Conservation (phyloP, 1,139 yeast genomes). For the Spathaspora sp. region DNA sequence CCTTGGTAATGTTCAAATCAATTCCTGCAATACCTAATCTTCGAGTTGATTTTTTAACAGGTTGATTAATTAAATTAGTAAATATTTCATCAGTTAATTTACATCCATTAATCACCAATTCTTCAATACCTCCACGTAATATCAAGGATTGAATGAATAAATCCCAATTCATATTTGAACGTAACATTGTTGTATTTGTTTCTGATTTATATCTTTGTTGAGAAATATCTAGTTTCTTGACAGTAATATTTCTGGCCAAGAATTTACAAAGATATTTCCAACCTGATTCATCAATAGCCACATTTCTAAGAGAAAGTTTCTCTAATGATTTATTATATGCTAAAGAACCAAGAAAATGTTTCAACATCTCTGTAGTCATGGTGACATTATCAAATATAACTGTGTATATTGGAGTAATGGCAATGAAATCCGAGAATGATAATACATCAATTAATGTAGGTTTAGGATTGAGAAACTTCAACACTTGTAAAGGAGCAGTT, state of each 20-base stretch:
- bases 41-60: slow-evolving; percentile 55
- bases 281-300: slow-evolving; percentile 65
- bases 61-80: slow-evolving; percentile 48
- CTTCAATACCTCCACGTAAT: slow-evolving; percentile 73
- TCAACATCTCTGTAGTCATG: slow-evolving; percentile 77
- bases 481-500: slow-evolving; percentile 68
- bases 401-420: slow-evolving; percentile 78
- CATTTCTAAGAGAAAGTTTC: slow-evolving; percentile 76
- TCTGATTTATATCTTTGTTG: slow-evolving; percentile 67
- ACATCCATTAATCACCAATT: slow-evolving; percentile 80
- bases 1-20: slow-evolving; percentile 58
- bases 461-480: slow-evolving; percentile 81
- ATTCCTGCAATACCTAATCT: slow-evolving; percentile 78
- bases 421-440: slow-evolving; percentile 83
- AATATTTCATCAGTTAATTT: slow-evolving; percentile 56
- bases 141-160: slow-evolving; percentile 60
- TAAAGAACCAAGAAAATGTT: slow-evolving; percentile 63
- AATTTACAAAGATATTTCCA: slow-evolving; percentile 80
- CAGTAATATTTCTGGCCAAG: slow-evolving; percentile 52
- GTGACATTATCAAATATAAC: slow-evolving; percentile 82
- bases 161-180: slow-evolving; percentile 78
- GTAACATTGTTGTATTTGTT: slow-evolving; percentile 38
- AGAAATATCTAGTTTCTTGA: slow-evolving; percentile 75
- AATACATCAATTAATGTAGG: slow-evolving; percentile 89
- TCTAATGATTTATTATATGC: slow-evolving; percentile 58